Base-by-base conservation (phyloP, 2,329 filamentous ascomycete species). In the Fusarium caatingaense region DNA sequence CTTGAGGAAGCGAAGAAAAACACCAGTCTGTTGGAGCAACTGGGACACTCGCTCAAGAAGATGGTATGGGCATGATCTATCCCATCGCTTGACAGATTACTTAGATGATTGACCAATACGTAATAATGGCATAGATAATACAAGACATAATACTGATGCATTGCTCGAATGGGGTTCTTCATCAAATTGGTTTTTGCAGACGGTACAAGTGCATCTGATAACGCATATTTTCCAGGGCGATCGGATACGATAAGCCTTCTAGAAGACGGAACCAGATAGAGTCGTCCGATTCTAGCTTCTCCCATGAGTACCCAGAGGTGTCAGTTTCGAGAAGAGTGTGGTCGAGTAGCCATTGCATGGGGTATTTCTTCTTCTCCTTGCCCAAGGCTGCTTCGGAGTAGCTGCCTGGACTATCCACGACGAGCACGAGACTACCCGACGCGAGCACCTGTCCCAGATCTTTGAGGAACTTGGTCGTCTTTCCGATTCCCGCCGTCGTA, bases 301-400 rank as follows among this genome's bases (percentile, higher is more conserved):
- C 87, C 95, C 95, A 98, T 25, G 81, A 72, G 56, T 80, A 79
- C 4, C 76, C 80, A 11, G 74, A 76, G n/a, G 78, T 72, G 27
- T 77, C 71, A 40, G 72, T 78, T 44, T 85, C 77, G 15, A 93
- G 78, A 21, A 99, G 80, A 3, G 93, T 92, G 76, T 96, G 92
- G 74, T 98, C 92, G 4, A 99, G 83, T 18, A 99, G 83, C 90
- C 94, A 98, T 74, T 93, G 91, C 94, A 98, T 98, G 0, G 95
- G 95, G 77, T 98, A 98, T 66, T 87, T 89, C 68, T 87, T 87
- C 74, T 81, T 81, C 47, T 85, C 83, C 66, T 85, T 86, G 6
- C 91, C 91, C 1, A 98, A 79, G 0, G 87, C 88, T 6, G 97
- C 87, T 60, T 94, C 93, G 1, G 94, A 96, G 80, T 98, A 98